phyloP scores from a whole-genome alignment of 352 stramenopile species.

The Thraustochytrium sp. region DNA sequence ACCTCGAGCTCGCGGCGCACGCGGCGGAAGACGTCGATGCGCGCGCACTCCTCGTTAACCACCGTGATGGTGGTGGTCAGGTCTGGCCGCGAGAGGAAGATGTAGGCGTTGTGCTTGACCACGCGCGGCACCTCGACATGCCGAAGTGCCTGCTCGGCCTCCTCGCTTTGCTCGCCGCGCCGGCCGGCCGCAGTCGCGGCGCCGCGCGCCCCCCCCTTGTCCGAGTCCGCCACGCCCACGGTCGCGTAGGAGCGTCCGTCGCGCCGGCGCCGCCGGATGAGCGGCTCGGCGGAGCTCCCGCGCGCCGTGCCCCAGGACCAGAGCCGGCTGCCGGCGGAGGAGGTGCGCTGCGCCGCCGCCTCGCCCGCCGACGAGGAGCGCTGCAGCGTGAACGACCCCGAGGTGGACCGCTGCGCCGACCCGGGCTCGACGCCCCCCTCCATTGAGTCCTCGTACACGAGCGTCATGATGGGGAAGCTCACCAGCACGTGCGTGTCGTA shows the following conservation, averaged over 20 bases:
- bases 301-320: background rate
- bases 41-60: background rate
- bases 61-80: slow-evolving; percentile 4
- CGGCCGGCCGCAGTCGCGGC: too few species aligned
- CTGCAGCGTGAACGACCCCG: background rate
- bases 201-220: too few species aligned
- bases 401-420: background rate
- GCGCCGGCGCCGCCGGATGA: background rate
- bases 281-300: background rate
- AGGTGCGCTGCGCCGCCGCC: too few species aligned
- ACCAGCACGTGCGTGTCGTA: slow-evolving; percentile 74
- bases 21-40: slow-evolving; percentile 15
- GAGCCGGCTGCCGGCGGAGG: background rate
- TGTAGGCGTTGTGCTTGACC: slow-evolving; percentile 58
- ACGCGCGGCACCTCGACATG: slow-evolving; percentile 42
- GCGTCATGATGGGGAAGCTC: slow-evolving; percentile 65
- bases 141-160: background rate
- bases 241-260: background rate
- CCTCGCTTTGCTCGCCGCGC: too few species aligned
- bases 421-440: background rate
- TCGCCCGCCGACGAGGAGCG: background rate
- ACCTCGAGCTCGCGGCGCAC: slow-evolving; percentile 24
- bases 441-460: background rate
- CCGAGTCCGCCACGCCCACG: background rate
- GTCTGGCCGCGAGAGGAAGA: background rate